Evolutionary conservation across 2,329 filamentous ascomycete genomes (phyloP).

Genomic region (Claviceps sorghi): DNA sequence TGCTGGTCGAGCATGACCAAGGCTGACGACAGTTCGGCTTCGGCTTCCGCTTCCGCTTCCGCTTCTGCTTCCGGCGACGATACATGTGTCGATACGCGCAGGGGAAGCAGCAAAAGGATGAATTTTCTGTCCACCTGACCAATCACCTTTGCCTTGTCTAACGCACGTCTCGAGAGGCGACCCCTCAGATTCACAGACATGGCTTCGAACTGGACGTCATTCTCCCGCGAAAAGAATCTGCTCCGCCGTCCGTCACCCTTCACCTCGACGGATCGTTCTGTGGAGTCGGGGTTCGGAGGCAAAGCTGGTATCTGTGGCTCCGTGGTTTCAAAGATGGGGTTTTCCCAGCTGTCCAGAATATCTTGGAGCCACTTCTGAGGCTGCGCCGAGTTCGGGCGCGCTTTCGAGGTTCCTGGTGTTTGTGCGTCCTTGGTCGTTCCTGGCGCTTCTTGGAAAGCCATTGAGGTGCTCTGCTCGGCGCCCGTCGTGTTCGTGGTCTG

Average conservation of each 20-base stretch:
- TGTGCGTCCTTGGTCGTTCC: not conserved
- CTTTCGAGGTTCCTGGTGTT: conserved; percentile 1
- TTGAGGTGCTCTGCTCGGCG: not conserved
- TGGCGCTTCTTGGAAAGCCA: not conserved
- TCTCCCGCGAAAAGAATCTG: conserved; percentile 5
- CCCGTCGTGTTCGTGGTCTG: not conserved
- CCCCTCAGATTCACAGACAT: conserved; percentile 19
- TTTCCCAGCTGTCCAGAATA: conserved; percentile 54
- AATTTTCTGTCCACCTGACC: conserved; percentile 85
- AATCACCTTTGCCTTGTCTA: conserved; percentile 51
- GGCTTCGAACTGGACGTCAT: conserved; percentile 16
- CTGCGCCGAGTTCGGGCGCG: conserved; percentile 5
- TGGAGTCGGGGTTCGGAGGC: conserved; percentile 9
- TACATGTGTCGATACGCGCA: conserved; percentile 5
- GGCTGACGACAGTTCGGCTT: conserved; percentile 24
- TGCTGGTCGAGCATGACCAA: conserved; percentile 84
- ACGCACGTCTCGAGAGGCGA: conserved; percentile 45
- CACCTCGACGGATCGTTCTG: conserved; percentile 1
- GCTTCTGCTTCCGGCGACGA: not conserved
- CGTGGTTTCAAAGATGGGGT: conserved; percentile 52
- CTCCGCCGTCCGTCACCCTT: conserved; percentile 3
- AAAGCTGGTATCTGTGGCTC: conserved; percentile 31
- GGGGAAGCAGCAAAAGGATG: conserved; percentile 50
- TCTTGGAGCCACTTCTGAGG: conserved; percentile 41
- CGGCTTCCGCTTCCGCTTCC: not conserved